Base-by-base conservation (phyloP, 176 grass and related monocot species). In the Oryza meyeriana region DNA sequence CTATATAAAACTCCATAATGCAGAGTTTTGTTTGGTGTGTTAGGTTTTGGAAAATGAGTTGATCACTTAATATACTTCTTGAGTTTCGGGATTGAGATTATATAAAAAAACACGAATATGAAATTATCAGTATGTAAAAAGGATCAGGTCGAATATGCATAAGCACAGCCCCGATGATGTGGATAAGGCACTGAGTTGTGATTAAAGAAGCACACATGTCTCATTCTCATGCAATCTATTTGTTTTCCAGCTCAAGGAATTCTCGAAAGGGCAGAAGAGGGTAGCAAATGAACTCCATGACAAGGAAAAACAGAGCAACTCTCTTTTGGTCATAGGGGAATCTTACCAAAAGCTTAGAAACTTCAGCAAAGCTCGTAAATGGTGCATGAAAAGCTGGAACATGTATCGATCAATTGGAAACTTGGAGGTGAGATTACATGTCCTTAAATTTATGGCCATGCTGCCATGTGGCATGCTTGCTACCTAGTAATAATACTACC, bases 271-370 rank as follows among this genome's bases (percentile, higher is more conserved):
- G 62, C 94, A 93, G 72, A 98, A 98, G 85, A 89, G 75, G 79
- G 86, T 94, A 65, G 77, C 95, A 24, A 72, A 18, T 33, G 85
- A 91, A 72, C 88, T 98, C 74, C 57, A 33, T 26, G 95, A 95
- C 50, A 91, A 91, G 71, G 92, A 95, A 83, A 98, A 98, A 83
- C 76, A 86, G 70, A 83, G 92, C 65, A 93, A 98, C 85, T 84
- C 95, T 80, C 80, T 79, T 81, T 75, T 95, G 18, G 77, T 17
- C 30, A 81, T 98, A 62, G 95, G 90, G 45, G 95, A 98, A 79
- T 94, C 95, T 9, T 95, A 95, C 71, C 88, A 88, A 81, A 93
- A 94, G 78, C 92, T 98, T 72, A 98, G 92, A 80, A 88, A 88
- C 77, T 98, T 98, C 71, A 74, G 64, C 76, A 95, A 91, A 91